phyloP scores from a whole-genome alignment of 2,329 filamentous ascomycete species.

The Endothia cerciana region DNA sequence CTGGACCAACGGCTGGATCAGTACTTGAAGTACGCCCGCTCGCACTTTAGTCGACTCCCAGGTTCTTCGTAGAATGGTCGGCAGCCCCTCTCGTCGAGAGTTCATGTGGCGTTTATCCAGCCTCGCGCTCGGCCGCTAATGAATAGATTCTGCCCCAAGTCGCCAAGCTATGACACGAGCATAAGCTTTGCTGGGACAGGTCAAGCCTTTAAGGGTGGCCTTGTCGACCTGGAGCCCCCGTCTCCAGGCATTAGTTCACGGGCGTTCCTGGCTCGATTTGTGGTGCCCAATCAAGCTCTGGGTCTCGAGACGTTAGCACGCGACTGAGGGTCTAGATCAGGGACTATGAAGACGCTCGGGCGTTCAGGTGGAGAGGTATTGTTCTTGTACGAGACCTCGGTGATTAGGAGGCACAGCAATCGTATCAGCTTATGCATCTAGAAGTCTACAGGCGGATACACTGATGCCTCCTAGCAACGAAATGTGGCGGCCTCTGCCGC shows the following conservation, averaged over 20 bases:
- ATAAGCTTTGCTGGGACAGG: conserved; percentile 4
- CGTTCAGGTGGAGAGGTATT: background rate
- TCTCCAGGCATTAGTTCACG: background rate
- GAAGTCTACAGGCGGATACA: background rate
- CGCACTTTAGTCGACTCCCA: too few relatives aligned
- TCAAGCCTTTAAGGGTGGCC: background rate
- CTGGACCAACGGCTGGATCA: too few relatives aligned
- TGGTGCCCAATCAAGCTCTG: conserved; percentile 1
- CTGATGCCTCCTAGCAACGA: background rate
- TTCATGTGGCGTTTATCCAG: too few relatives aligned
- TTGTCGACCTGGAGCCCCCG: background rate
- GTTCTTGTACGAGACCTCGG: background rate
- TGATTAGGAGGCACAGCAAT: background rate
- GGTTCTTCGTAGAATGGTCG: too few relatives aligned
- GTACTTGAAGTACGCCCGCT: too few relatives aligned
- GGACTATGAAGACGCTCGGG: background rate
- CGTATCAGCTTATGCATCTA: background rate
- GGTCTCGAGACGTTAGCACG: background rate
- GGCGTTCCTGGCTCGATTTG: background rate
- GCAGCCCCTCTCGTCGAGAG: too few relatives aligned
- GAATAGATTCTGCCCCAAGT: background rate
- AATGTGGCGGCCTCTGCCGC: background rate
- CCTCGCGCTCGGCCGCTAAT: background rate
- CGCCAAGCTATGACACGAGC: conserved; percentile 7
- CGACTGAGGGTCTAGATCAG: conserved; percentile 1